Percentiles rank a stretch among this genome's conserved stretches.
Conservation (phyloP, 23 red algal genomes). For the Cyanidioschyzon merolae region DNA sequence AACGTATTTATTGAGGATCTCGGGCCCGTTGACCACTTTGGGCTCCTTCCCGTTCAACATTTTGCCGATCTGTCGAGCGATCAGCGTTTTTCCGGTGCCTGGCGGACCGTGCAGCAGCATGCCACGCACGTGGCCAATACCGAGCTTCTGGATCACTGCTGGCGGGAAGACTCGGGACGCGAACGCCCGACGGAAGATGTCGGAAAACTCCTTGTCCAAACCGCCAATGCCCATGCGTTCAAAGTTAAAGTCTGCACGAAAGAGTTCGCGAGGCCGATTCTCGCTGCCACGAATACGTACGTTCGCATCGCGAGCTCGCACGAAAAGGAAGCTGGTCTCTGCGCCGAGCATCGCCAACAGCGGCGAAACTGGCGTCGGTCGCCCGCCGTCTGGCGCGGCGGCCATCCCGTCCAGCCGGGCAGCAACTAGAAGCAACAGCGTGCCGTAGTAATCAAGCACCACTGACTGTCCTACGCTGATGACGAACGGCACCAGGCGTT, state of each 20-base stretch:
- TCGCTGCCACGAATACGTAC: slow-evolving; percentile 52
- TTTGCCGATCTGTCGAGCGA: slow-evolving; percentile 95
- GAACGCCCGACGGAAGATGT: slow-evolving; percentile 94
- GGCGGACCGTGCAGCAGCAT: slow-evolving; percentile 97
- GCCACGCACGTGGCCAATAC: slow-evolving; percentile 91
- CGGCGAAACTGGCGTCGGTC: slow-evolving; percentile 7
- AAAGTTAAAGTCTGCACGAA: slow-evolving; percentile 86
- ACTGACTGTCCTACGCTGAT: slow-evolving; percentile 35
- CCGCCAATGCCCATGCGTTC: slow-evolving; percentile 97
- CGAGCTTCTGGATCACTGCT: slow-evolving; percentile 72
- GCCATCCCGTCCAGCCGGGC: slow-evolving; percentile 22
- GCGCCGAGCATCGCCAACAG: background rate
- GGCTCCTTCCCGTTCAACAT: slow-evolving; percentile 98
- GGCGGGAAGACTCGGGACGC: slow-evolving; percentile 95
- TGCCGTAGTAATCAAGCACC: slow-evolving; percentile 52
- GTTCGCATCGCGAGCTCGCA: slow-evolving; percentile 39
- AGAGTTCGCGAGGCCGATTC: slow-evolving; percentile 64
- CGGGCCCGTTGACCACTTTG: slow-evolving; percentile 95
- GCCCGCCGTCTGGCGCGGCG: background rate
- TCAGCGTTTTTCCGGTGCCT: slow-evolving; percentile 93
- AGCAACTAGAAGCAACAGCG: slow-evolving; percentile 28
- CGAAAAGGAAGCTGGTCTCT: slow-evolving; percentile 44
- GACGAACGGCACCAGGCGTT: slow-evolving; percentile 38
- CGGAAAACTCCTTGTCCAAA: slow-evolving; percentile 90
- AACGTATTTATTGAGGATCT: slow-evolving; percentile 95